A percentile compares a stretch with the other conserved stretches of the same genome.
Conservation (phyloP, 257 asterid genomes). For the Thymus quinquecostatus region DNA sequence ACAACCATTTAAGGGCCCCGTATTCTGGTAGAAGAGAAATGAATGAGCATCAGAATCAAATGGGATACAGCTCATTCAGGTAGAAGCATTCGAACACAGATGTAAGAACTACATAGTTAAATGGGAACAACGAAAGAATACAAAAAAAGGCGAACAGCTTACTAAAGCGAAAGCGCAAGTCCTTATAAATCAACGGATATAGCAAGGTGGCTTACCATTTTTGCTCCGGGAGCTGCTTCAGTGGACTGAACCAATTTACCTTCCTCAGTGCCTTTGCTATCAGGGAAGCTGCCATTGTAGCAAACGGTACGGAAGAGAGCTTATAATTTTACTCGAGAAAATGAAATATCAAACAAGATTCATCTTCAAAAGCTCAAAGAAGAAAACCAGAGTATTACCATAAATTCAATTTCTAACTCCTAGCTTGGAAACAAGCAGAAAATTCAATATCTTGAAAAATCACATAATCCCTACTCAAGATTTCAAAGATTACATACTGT, state of each 20-base stretch:
- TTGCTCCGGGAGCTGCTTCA: conserved; percentile 47
- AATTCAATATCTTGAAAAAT: conserved; percentile 22
- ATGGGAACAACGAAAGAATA: not conserved
- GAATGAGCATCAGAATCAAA: conserved; percentile 20
- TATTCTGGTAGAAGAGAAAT: conserved; percentile 47
- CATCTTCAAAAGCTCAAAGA: not conserved
- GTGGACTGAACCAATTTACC: conserved; percentile 40
- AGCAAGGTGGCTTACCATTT: conserved; percentile 56
- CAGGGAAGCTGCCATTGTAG: conserved; percentile 66
- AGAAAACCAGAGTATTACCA: not conserved
- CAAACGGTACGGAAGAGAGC: conserved; percentile 23
- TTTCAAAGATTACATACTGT: conserved; percentile 31
- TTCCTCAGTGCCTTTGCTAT: conserved; percentile 50
- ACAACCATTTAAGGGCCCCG: conserved; percentile 40
- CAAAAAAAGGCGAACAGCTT: not conserved
- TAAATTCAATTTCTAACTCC: conserved; percentile 4
- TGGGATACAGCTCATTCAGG: conserved; percentile 8
- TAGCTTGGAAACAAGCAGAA: conserved; percentile 25
- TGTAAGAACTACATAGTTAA: not conserved
- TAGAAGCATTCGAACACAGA: not conserved
- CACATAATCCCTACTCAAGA: conserved; percentile 35
- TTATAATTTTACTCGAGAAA: not conserved
- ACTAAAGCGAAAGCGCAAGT: not conserved
- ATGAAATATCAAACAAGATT: not conserved
- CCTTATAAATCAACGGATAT: not conserved